Evolutionary conservation across 768 basidiomycete genomes (phyloP).

Genomic region (Panus rudis): DNA sequence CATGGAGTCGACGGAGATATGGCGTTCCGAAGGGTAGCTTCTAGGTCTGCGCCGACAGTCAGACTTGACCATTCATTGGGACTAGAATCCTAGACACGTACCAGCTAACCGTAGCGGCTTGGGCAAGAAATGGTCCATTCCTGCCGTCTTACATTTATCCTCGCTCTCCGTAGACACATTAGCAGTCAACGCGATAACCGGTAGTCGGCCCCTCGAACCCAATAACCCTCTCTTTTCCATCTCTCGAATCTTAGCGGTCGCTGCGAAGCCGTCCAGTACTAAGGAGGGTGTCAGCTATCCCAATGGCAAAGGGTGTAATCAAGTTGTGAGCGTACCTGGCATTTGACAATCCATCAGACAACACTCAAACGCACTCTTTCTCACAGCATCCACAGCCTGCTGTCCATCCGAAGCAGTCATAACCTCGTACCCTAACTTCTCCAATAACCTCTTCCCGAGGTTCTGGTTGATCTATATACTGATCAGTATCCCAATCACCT

Average conservation of each 20-base stretch:
- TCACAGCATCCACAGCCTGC: constrained; percentile 17
- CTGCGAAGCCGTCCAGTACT: constrained; percentile 23
- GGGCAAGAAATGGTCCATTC: constrained; percentile 24
- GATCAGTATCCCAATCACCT: not conserved
- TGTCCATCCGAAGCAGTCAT: constrained; percentile 20
- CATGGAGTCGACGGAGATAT: no score
- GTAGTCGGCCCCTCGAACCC: constrained; percentile 15
- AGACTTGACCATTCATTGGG: no score
- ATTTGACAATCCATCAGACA: constrained; percentile 25
- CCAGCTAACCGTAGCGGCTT: constrained; percentile 21
- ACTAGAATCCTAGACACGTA: constrained; percentile 7
- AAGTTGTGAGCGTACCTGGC: no score
- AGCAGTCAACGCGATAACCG: constrained; percentile 23
- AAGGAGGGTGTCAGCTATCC: no score
- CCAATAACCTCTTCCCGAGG: constrained; percentile 18
- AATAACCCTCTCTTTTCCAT: constrained; percentile 17
- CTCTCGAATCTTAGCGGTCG: constrained; percentile 18
- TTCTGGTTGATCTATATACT: constrained; percentile 22
- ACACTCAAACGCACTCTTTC: constrained; percentile 11
- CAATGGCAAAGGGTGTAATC: no score
- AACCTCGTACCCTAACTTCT: constrained; percentile 22
- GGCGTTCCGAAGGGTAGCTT: no score
- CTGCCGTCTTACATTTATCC: constrained; percentile 18
- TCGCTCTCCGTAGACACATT: constrained; percentile 23
- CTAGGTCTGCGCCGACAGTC: no score